Percentiles rank a stretch among this genome's conserved stretches.
phyloP scores from a whole-genome alignment of 169 alveolate genomes.

The Ichthyophthirius multifiliis region DNA sequence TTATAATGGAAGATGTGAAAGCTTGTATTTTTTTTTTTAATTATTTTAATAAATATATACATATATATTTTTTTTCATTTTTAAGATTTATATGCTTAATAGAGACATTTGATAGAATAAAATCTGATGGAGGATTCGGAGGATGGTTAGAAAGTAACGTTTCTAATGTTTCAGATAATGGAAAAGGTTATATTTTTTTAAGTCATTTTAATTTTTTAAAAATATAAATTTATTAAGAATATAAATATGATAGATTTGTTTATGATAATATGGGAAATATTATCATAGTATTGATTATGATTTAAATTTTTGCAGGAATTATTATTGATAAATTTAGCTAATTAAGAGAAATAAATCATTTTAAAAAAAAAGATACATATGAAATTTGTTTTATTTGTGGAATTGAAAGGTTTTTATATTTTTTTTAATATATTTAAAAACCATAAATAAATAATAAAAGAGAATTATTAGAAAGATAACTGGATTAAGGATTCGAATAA shows the following conservation, averaged over 20 bases:
- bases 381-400: slow-evolving; percentile 80
- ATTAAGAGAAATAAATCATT: slow-evolving; percentile 53
- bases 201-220: not conserved
- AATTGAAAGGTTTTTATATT: slow-evolving; percentile 6
- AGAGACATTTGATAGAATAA: slow-evolving; percentile 60
- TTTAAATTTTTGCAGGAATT: slow-evolving; percentile 68
- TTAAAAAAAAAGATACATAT: slow-evolving; percentile 55
- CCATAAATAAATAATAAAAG: slow-evolving; percentile 13
- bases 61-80: too few relatives aligned
- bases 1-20: slow-evolving; percentile 47
- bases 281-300: slow-evolving; percentile 55
- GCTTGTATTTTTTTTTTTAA: too few relatives aligned
- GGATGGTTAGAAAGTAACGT: slow-evolving; percentile 57
- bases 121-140: slow-evolving; percentile 73
- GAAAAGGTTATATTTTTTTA: not conserved
- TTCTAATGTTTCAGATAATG: slow-evolving; percentile 47
- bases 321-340: slow-evolving; percentile 70
- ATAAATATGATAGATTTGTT: slow-evolving; percentile 57
- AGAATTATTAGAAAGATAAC: slow-evolving; percentile 72
- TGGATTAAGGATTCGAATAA: slow-evolving; percentile 62
- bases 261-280: slow-evolving; percentile 60
- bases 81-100: slow-evolving; percentile 62
- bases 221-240: slow-evolving; percentile 20
- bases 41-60: too few relatives aligned
- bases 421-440: too few relatives aligned